Evolutionary conservation across 768 basidiomycete species (phyloP).

Genomic region (Pisolithus orientalis): DNA sequence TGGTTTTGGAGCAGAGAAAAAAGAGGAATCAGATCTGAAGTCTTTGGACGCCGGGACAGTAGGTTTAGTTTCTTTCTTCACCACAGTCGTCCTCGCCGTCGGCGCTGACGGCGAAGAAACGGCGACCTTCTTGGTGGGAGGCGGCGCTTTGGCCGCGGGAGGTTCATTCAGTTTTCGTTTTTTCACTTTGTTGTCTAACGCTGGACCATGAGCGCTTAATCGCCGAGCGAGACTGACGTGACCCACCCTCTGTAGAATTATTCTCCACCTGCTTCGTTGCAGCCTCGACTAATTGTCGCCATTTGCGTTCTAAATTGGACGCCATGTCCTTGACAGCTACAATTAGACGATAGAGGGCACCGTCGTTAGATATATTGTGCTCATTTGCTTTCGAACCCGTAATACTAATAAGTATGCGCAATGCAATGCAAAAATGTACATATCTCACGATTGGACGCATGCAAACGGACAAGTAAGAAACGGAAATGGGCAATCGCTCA

Average conservation of each 20-base stretch:
- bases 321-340: slow-evolving; percentile 94
- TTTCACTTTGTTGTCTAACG: slow-evolving; percentile 52
- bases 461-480: slow-evolving; percentile 11
- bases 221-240: slow-evolving; percentile 41
- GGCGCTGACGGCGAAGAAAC: slow-evolving; percentile 28
- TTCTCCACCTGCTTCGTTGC: slow-evolving; percentile 38
- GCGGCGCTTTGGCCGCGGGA: slow-evolving; percentile 38
- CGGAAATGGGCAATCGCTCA: slow-evolving; percentile 43
- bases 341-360: slow-evolving; percentile 33
- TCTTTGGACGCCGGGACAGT: slow-evolving; percentile 48
- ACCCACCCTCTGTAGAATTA: slow-evolving; percentile 65
- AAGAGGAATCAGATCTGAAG: slow-evolving; percentile 80
- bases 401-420: slow-evolving; percentile 24
- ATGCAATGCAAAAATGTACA: slow-evolving; percentile 20
- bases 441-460: slow-evolving; percentile 21
- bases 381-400: slow-evolving; percentile 25
- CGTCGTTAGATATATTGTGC: slow-evolving; percentile 62
- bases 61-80: slow-evolving; percentile 54
- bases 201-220: slow-evolving; percentile 17
- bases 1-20: slow-evolving; percentile 82
- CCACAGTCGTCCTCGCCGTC: slow-evolving; percentile 26
- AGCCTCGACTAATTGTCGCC: slow-evolving; percentile 60
- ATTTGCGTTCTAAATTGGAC: slow-evolving; percentile 78
- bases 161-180: slow-evolving; percentile 69
- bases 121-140: slow-evolving; percentile 63